Evolutionary conservation across 768 basidiomycete genomes (phyloP), one percentile per base, ranked within the genome.

Genomic region (Amanita muscaria): DNA sequence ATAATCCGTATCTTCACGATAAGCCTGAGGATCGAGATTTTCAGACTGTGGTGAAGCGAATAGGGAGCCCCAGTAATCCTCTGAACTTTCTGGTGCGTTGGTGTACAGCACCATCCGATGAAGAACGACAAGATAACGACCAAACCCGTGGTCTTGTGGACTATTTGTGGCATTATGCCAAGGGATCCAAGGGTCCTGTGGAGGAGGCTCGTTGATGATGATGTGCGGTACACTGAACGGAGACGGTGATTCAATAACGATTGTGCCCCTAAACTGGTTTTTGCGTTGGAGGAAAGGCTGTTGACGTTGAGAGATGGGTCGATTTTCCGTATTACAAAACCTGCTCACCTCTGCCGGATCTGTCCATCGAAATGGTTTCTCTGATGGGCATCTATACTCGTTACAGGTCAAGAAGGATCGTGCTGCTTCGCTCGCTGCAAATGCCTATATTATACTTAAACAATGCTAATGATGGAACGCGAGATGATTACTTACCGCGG

Each of bases 311-410:
- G 25, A 37, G 32, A 15, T 12, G n/a, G n/a, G 12, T 37, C 19
- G 18, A 10, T 40, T 6, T 9, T 31, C n/a, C 30, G 29, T 24
- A 15, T 4, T 7, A 24, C 11, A 44, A 38, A 40, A 19, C 18
- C 32, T 35, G 50, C 59, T 53, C 56, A 74, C 75, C 59, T 72
- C 66, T 23, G 72, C 76, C 36, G 73, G 69, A 56, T 80, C 76
- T 21, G 56, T 58, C 77, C 76, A 80, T 31, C 47, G 45, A 53
- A 67, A 76, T 5, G 65, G 59, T 34, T 53, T 57, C 42, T 76
- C 74, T 23, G 68, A 40, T 5, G 54, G 46, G 19, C 49, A 51
- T 15, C 65, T 44, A 50, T 61, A 58, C 5, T 54, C 54, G 1
- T 61, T 50, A 3, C 42, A 43, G 22, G 51, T 49, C 40, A 69